Base-by-base conservation (phyloP, 371 early-diverging fungal genomes). In the Mucor plumbeus region DNA sequence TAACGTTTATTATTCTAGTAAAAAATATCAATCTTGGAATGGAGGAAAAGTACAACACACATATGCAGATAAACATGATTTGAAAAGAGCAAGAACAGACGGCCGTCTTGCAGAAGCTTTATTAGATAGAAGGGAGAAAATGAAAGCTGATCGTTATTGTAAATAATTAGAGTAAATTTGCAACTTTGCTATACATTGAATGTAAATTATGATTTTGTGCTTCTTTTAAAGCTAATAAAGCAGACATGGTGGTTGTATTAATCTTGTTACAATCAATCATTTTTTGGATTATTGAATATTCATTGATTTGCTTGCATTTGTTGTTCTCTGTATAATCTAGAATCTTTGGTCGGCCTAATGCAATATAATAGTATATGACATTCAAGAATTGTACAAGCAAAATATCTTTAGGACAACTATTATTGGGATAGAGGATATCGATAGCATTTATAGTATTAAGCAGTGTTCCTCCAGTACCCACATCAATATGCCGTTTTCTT, bases 81-180 rank as follows among this genome's bases (percentile, higher is more conserved):
- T 93, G 58, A 87, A 85, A 65, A 77, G 75, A 57, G 95, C 95
- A 4, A 85, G 82, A 64, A 82, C 88, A 63, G 87, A 91, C 63
- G 95, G 95, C 3, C 86, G 81, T 10, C 70, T 93, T 47, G 85
- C 91, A 47, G 94, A 94, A 74, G 88, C 91, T 21, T 75, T 95
- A 65, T 72, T 95, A 69, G 92, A 93, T 77, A 87, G 94, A 55
- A 78, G 95, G 62, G 87, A 85, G 59, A 94, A 94, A 75, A 75
- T 91, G 44, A 95, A 95, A 71, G 84, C 91, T 7, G 95, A 95
- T 77, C 90, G 92, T 41, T 92, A 92, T 65, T 92, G 93, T 82
- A 93, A 93, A 81, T 92, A 82, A 80, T 4, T n/a, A 26, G 53
- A 54, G 36, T 19, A 36, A 17, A 15, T n/a, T 35, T 8, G 34